Evolutionary conservation across 805 yeast genomes (phyloP).

Genomic region (Candida ovalis): DNA sequence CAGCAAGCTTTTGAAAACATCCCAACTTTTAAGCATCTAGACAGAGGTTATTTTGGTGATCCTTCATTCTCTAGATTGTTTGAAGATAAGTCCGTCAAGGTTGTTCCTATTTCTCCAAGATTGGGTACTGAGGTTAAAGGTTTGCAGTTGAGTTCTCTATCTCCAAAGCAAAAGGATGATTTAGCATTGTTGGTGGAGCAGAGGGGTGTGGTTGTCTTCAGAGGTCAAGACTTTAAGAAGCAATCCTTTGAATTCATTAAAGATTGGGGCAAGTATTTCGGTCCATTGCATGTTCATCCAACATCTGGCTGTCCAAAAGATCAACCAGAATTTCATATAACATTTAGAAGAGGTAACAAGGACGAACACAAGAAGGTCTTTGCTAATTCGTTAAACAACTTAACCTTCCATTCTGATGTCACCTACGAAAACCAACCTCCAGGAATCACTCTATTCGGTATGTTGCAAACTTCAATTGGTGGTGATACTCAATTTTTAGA

Average conservation of each 20-base stretch:
- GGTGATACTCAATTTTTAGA: conserved; percentile 84
- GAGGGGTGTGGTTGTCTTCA: conserved; percentile 64
- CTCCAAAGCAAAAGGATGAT: conserved; percentile 58
- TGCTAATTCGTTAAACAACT: conserved; percentile 34
- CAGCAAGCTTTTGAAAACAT: conserved; percentile 34
- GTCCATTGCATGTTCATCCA: conserved; percentile 70
- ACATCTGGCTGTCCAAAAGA: conserved; percentile 66
- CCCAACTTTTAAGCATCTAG: conserved; percentile 52
- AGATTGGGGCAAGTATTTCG: conserved; percentile 60
- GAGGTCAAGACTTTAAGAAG: conserved; percentile 62
- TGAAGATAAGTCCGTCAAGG: conserved; percentile 22
- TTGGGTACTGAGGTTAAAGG: conserved; percentile 64
- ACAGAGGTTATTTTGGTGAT: conserved; percentile 68
- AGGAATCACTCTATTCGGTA: conserved; percentile 62
- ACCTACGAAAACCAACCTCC: conserved; percentile 74
- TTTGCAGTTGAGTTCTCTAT: conserved; percentile 53
- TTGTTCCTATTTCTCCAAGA: conserved; percentile 56
- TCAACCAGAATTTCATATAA: conserved; percentile 58
- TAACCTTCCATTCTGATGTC: conserved; percentile 70
- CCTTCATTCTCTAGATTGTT: conserved; percentile 50
- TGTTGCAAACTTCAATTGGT: conserved; percentile 52
- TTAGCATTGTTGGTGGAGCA: conserved; percentile 65
- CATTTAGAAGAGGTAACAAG: conserved; percentile 47
- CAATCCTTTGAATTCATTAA: conserved; percentile 45
- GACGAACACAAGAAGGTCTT: conserved; percentile 36